Base-by-base conservation (phyloP, 1,284 basidiomycete species). In the Rhodotorula sp. region DNA sequence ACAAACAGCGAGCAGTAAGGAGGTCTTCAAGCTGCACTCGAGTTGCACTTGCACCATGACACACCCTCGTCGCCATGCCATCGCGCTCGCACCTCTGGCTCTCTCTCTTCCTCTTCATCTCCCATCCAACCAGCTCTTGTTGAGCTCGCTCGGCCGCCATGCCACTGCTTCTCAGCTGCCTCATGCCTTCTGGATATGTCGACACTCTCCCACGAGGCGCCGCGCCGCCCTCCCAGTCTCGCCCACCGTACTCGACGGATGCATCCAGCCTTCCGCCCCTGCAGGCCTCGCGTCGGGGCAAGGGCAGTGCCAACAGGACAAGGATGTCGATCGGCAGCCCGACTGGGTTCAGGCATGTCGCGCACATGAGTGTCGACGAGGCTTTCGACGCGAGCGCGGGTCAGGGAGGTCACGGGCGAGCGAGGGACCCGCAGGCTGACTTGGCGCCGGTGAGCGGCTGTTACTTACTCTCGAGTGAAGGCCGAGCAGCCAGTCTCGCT, bases 301-400 rank as follows among this genome's bases (percentile, higher is more conserved):
- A 9, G 11, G 36, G 29, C 19, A 53, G 52, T 30, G 30, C 20
- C 17, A 29, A 32, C 30, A 19, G 29, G 13, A 19, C 15, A 22
- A 34, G 22, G 32, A 7, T 57, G n/a, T 19, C 39, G 30, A 65
- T 65, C 17, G 49, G 64, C 15, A 15, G 22, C 15, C 64, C 64
- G 30, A 53, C 39, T 2, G 49, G 39, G 39, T 65, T 65, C 24
- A 52, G 27, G 30, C 64, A 65, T 34, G 39, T 65, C 10, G 39
- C 22, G 39, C 56, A 65, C 24, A 51, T 20, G 15, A 51, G 64
- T 1, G 44, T 32, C 11, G 62, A 48, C 8, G 53, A 54, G 19
- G 58, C 58, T 30, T 59, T 59, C 7, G 46, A 32, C 2, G 20
- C 19, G 54, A 9, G 54, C 46, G 54, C 10, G 10, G 22, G 32